Evolutionary conservation across 2,329 filamentous ascomycete species (phyloP), one percentile per base, ranked within the genome.

Genomic region (Paecilomyces niveus): DNA sequence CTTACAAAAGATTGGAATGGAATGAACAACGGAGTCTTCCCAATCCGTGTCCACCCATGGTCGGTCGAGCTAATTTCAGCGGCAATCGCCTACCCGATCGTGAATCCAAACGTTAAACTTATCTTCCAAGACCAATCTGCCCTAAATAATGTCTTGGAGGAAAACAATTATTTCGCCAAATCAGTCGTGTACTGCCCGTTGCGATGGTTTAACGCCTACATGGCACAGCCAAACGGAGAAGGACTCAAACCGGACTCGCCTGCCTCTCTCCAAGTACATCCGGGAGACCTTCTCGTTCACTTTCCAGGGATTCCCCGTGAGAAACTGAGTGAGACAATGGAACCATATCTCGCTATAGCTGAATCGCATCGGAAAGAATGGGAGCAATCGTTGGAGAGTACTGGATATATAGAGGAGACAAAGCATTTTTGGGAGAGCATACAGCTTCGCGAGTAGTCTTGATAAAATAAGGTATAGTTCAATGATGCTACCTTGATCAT

Each of bases 1-100:
- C 62, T 69, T 15, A 62, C 62, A 11, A 66, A 70, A 57, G 71
- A 74, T 59, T 68, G 65, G 60, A 68, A 69, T 35, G 71, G 72
- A 10, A 62, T 74, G 31, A 73, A 75, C 54, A 67, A 67, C 33
- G 71, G 72, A 5, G 64, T 70, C 7, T 73, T 74, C 59, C 64
- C 70, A 26, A 62, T 74, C 39, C 68, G 71, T 18, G 71, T 74
- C 24, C 65, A 70, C 31, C 62, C 64, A 22, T 74, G 72, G 72
- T 70, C 66, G 11, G 62, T 74, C 26, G 59, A 68, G 9, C 60
- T 72, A 10, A 62, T 75, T 13, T 64, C 66, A 22, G 64, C 68
- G 15, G 62, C 62, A 5, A 63, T 72, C 21, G 62, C 68, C 33
- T 69, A 69, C 53, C 67, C 63, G 8, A 21, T 56, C 13, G 55